A percentile compares a stretch with the other conserved stretches of the same genome.
These are phyloP conservation scores for Phialocephala subalpina DNA, from an alignment of 2,329 filamentous ascomycete genomes.

Conservation along the genomic window DNA sequence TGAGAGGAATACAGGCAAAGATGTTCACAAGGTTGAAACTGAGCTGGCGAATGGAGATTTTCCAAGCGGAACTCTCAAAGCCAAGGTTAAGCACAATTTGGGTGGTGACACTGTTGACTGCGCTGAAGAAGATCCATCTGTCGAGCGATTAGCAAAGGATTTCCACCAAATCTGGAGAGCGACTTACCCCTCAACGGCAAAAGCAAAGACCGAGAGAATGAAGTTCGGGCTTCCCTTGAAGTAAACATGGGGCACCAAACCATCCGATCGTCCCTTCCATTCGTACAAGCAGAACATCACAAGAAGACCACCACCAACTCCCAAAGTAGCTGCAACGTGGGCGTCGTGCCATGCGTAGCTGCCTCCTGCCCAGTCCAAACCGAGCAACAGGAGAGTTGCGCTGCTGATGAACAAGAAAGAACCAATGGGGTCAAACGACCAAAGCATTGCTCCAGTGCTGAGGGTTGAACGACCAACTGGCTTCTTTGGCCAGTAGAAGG, in stretches of 20 bases:
- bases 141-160: conserved; percentile 4
- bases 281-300: conserved; percentile 48
- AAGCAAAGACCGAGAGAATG: conserved; percentile 61
- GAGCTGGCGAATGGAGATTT: conserved; percentile 57
- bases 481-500: conserved; percentile 56
- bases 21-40: conserved; percentile 52
- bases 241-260: conserved; percentile 63
- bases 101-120: conserved; percentile 59
- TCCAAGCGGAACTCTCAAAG: conserved; percentile 55
- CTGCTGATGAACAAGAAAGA: conserved; percentile 53
- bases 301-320: conserved; percentile 40
- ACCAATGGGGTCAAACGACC: conserved; percentile 58
- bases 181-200: conserved; percentile 59
- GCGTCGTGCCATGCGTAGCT: conserved; percentile 46
- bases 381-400: conserved; percentile 54
- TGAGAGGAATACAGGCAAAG: conserved; percentile 52
- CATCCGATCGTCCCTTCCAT: conserved; percentile 62
- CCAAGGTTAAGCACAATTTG: conserved; percentile 58
- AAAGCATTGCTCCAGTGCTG: conserved; percentile 50
- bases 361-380: conserved; percentile 56
- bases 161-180: neutral
- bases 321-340: conserved; percentile 44
- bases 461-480: conserved; percentile 47
- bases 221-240: conserved; percentile 63
- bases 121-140: conserved; percentile 62